Base-by-base conservation (phyloP, 2,329 filamentous ascomycete genomes). In the Passalora sequoiae region DNA sequence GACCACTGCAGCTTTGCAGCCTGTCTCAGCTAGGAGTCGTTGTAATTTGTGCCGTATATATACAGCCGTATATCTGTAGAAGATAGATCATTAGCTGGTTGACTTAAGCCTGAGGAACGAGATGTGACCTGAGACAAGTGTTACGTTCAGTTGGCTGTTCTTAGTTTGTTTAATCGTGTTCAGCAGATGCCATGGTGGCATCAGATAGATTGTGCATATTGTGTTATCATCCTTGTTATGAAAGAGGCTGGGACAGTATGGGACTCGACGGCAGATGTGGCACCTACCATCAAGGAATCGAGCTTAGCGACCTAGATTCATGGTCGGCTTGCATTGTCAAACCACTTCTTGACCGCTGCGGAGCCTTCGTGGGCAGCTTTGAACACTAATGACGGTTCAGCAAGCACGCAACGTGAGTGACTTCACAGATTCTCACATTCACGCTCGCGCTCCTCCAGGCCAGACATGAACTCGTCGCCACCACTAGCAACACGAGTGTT, bases 381-480 rank as follows among this genome's bases (percentile, higher is more conserved):
- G 40, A 74, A 74, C 7, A 74, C 70, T 73, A 38, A n/a, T 27
- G 15, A n/a, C 15, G 8, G 30, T 19, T 12, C 12, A 9, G 15
- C 20, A 15, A 33, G 30, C 15, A 4, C n/a, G 7, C 6, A 16
- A 28, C 13, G 8, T 12, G 13, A 31, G 17, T 28, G 12, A 9
- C 66, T 72, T 61, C 60, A 81, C 78, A 8, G 9, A 33, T 6
- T 59, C 47, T 76, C 76, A 55, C 33, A 20, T 36, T 36, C 33
- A 20, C 89, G 77, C 70, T 98, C 92, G 66, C 81, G 89, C 69
- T 97, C 89, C 60, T 97, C 92, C 43, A 98, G 66, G 0, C 89
- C 89, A 21, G 86, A 75, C 57, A 96, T 70, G 57, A 97, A 97
- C 55, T 96, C 89, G 8, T 83, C 83, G n/a, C 48, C 56, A 22